These are phyloP conservation scores for Alectoria sarmentosa DNA, from an alignment of 495 filamentous ascomycete genomes.

Conservation along the genomic window DNA sequence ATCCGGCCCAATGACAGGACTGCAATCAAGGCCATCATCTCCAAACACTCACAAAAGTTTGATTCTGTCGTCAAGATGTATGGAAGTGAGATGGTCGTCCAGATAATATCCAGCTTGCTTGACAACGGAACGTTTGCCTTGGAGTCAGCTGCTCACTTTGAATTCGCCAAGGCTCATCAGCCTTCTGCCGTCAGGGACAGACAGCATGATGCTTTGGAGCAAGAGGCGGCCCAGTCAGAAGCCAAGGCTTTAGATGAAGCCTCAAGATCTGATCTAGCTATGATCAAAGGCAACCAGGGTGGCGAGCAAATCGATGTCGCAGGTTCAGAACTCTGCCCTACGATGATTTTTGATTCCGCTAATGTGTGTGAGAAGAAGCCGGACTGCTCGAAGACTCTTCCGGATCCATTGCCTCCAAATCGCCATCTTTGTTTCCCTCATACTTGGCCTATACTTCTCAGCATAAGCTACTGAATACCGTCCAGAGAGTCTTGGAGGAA, in stretches of 20 bases:
- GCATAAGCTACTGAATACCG: neutral
- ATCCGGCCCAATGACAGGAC: neutral
- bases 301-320: neutral
- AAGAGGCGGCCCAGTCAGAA: conserved; percentile 3
- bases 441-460: neutral
- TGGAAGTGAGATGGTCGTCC: neutral
- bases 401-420: neutral
- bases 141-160: neutral
- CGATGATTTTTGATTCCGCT: neutral
- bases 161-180: neutral
- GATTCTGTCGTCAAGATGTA: neutral
- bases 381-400: neutral
- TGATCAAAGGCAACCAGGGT: neutral
- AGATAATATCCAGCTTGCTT: neutral
- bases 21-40: neutral
- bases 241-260: conserved; percentile 1
- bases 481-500: neutral
- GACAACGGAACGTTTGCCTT: neutral
- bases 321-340: neutral
- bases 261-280: neutral
- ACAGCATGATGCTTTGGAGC: conserved; percentile 14
- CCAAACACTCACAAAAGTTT: neutral
- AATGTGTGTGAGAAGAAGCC: neutral
- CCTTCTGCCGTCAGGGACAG: conserved; percentile 5
- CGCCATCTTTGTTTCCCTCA: neutral